phyloP scores from a whole-genome alignment of 140 eudicot species.

The Senecio squalidus region DNA sequence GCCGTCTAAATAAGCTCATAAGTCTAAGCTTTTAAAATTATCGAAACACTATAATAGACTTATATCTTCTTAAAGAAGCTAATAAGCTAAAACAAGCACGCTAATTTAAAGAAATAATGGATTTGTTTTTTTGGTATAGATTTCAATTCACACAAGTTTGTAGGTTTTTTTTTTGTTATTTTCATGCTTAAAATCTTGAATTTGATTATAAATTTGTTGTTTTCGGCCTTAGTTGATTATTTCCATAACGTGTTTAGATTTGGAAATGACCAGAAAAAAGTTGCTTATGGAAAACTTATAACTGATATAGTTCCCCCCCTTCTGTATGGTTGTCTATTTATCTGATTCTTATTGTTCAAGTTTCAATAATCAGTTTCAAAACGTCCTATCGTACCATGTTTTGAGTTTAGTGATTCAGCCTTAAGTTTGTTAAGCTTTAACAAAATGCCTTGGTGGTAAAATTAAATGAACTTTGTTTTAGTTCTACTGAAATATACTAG shows the following conservation, averaged over 20 bases:
- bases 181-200: constrained; percentile 5
- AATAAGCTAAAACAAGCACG: too few relatives aligned
- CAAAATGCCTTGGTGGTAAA: background rate
- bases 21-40: too few relatives aligned
- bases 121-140: background rate
- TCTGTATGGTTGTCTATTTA: too few relatives aligned
- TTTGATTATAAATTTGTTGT: background rate
- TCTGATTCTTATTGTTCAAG: background rate
- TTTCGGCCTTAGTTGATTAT: background rate
- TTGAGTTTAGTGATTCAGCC: background rate
- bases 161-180: background rate
- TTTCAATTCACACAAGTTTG: background rate
- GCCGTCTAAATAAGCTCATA: too few relatives aligned
- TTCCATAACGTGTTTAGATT: background rate
- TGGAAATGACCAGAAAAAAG: too few relatives aligned
- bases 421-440: background rate
- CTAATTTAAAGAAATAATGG: constrained; percentile 16
- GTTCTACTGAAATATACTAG: background rate
- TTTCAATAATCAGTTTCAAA: background rate
- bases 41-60: too few relatives aligned
- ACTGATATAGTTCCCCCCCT: too few relatives aligned
- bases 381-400: background rate
- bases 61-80: too few relatives aligned
- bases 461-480: background rate
- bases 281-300: too few relatives aligned